Evolutionary conservation across 371 early-diverging fungal species (phyloP).

Genomic region (Actinomortierella wolfii): DNA sequence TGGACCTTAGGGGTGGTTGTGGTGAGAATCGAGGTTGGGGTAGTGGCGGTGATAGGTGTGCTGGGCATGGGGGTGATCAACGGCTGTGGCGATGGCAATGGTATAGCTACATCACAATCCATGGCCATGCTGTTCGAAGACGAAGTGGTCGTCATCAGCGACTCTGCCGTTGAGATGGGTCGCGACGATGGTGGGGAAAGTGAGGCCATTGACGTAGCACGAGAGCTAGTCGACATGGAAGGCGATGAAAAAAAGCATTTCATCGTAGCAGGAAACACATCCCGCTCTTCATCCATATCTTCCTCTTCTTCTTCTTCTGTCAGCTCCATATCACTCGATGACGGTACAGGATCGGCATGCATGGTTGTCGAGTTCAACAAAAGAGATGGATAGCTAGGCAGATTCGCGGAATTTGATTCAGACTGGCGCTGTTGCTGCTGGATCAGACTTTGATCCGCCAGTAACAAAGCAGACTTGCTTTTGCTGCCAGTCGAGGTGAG

Average conservation of each 20-base stretch:
- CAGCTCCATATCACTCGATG: too few relatives aligned
- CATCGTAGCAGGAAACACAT: background rate
- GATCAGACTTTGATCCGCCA: too few relatives aligned
- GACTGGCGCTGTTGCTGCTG: too few relatives aligned
- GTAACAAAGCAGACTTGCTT: too few relatives aligned
- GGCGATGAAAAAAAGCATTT: constrained; percentile 13
- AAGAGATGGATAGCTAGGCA: constrained; percentile 9
- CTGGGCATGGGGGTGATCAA: too few relatives aligned
- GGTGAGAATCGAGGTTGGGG: background rate
- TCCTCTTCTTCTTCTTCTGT: background rate
- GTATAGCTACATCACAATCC: background rate
- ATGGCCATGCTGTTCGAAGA: constrained; percentile 13
- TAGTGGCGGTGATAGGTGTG: background rate
- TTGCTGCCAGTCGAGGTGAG: too few relatives aligned
- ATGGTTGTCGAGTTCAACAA: too few relatives aligned
- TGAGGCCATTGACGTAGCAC: background rate
- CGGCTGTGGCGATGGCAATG: too few relatives aligned
- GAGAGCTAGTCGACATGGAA: constrained; percentile 8
- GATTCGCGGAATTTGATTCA: background rate
- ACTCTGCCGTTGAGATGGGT: too few relatives aligned
- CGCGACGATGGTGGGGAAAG: constrained; percentile 23
- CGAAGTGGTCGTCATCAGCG: constrained; percentile 12
- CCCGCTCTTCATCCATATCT: too few relatives aligned
- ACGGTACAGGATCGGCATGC: background rate
- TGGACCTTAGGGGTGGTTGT: background rate